Base-by-base conservation (phyloP, 768 basidiomycete genomes). In the Cystofilobasidium ferigula region DNA sequence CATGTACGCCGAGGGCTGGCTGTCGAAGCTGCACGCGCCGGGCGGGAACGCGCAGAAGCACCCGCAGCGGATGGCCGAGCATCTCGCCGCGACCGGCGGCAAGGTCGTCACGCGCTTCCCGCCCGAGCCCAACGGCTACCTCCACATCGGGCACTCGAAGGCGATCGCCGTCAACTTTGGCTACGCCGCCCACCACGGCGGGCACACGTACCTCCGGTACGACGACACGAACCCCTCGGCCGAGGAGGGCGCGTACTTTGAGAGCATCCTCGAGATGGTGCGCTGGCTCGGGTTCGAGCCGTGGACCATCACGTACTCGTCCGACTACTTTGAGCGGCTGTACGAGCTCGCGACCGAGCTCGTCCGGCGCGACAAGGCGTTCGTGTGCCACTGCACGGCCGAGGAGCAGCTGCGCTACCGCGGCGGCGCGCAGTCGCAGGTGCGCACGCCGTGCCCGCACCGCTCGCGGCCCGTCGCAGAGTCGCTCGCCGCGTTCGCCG, bases 201-300 rank as follows among this genome's bases (percentile, higher is more conserved):
- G 95, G 42, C 84, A 86, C 72, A 89, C 88, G 69, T 98, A 95
- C 75, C 81, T 99, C 48, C 85, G 95, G 59, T 99, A 89, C 72
- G 95, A 99, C 74, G 95, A 99, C 76, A 99, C 95, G 36, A 99
- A 99, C 76, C 95, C 95, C 0, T 92, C 95, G 77, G 91, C 91
- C 65, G 95, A 99, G 75, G 95, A 99, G 78, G 91, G 84, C 40
- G 80, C 84, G 70, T 99, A 95, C 76, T 98, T 98, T 71, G 93
- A 94, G 75, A 94, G 88, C 68, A 97, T 98, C 64, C 78, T 98
- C 73, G 93, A 97, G 78, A 89, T 86, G 72, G 82, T 98, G 40
- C 82, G 93, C 69, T 99, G 95, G 95, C 81, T 99, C 24, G 95
- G 95, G 0, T 99, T 84, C 72, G 94, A 98, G 75, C 95, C 95